phyloP scores from a whole-genome alignment of 1,284 basidiomycete genomes.

The Singerocomus inundabilis region DNA sequence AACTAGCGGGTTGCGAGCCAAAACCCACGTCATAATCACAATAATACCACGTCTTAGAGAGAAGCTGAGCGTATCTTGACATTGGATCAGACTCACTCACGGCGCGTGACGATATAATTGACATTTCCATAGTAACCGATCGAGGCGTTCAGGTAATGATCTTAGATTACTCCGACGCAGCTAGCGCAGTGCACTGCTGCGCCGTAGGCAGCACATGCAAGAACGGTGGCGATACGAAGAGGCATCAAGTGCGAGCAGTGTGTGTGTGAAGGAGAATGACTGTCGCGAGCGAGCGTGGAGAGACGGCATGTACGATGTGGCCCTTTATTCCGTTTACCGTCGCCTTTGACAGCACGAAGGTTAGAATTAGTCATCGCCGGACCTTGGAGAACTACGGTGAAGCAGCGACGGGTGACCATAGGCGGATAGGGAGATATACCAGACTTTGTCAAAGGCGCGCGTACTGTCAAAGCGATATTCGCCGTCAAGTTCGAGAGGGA shows the following conservation, averaged over 20 bases:
- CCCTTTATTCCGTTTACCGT: not conserved
- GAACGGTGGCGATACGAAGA: not conserved
- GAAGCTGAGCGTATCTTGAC: not conserved
- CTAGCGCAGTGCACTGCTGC: not conserved
- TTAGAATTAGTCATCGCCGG: not conserved
- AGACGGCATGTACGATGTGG: not conserved
- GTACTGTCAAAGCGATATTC: not conserved
- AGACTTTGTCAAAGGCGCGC: not conserved
- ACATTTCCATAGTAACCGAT: not conserved
- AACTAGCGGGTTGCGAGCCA: not conserved
- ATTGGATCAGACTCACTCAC: not conserved
- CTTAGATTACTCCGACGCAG: not conserved
- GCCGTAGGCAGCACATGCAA: constrained; percentile 2
- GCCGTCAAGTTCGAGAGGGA: not conserved
- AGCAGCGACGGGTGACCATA: not conserved
- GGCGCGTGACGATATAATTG: too few species aligned
- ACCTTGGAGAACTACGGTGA: not conserved
- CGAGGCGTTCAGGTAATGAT: not conserved
- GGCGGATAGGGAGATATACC: not conserved
- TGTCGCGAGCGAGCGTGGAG: not conserved
- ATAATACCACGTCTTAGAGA: not conserved
- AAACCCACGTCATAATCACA: constrained; percentile 6
- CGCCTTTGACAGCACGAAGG: not conserved
- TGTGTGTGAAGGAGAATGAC: not conserved
- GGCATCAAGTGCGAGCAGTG: not conserved